Evolutionary conservation across 768 basidiomycete genomes (phyloP), one percentile per base, ranked within the genome.

Genomic region (Collybiopsis confluens): DNA sequence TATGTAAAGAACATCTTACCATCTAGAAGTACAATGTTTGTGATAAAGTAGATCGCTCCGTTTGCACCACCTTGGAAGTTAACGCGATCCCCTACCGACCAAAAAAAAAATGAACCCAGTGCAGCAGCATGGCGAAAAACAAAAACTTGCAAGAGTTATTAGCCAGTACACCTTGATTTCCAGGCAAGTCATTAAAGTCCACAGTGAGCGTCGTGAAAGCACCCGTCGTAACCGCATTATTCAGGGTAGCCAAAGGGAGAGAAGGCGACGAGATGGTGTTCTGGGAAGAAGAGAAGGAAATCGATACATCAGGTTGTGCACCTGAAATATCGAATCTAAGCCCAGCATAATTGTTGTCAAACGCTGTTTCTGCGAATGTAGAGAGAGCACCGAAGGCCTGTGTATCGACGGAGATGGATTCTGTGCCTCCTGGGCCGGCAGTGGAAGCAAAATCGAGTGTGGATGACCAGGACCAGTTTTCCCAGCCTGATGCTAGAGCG

Each of bases 391-490:
- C 66, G 54, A 62, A 81, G 23, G 69, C 69, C 1, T 54, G 41
- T 2, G 79, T 78, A 60, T 65, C 73, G 43, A 76, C 69, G 24
- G 71, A 75, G 47, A 79, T 69, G 45, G 73, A 73, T 61, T 71
- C 74, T 3, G 66, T 60, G 10, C 78, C 78, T 45, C 69, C 64
- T 38, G 68, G 63, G 16, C 75, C 47, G 58, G 77, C 77, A 3
- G 76, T 78, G 7, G 77, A 74, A 18, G 66, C 73, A 53, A 68
- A 78, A 62, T 74, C 60, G 47, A 78, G 65, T 28, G 61, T 66
- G 36, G 68, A 72, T 54, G 72, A 66, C 78, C 78, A 80, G 55
- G 74, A 75, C 78, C 78, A 80, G 63, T 80, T 68, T 54, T 80
- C 70, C 77, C 78, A 79, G 16, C 73, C 75, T 23, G 67, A 56